Evolutionary conservation across 306 rosid genomes (phyloP).

Genomic region (Mimosa pudica): DNA sequence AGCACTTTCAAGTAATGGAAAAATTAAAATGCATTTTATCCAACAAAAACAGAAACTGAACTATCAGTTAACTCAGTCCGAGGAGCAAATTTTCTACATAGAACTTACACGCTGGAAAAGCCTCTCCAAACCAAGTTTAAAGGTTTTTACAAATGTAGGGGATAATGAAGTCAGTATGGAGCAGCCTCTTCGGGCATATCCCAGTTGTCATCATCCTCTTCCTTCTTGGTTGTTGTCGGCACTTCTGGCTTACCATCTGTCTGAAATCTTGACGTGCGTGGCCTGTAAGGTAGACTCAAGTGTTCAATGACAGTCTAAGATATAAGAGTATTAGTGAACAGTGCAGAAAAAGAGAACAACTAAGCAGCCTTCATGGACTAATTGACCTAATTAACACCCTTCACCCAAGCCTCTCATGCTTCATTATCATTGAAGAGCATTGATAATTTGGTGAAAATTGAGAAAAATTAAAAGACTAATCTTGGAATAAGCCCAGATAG

Average conservation of each 20-base stretch:
- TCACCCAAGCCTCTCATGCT: background rate
- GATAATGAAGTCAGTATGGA: constrained; percentile 42
- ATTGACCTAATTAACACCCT: background rate
- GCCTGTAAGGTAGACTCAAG: constrained; percentile 38
- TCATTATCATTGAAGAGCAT: no score
- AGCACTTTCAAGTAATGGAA: constrained; percentile 28
- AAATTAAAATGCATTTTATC: constrained; percentile 25
- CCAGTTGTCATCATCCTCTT: constrained; percentile 84
- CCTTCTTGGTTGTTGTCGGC: constrained; percentile 46
- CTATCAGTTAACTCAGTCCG: constrained; percentile 35
- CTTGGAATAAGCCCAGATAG: no score
- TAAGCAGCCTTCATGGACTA: background rate
- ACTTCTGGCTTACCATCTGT: constrained; percentile 37
- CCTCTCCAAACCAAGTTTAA: constrained; percentile 42
- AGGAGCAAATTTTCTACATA: constrained; percentile 37
- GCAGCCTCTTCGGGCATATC: constrained; percentile 63
- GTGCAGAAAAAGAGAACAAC: background rate
- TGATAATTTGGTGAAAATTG: no score
- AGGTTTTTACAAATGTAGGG: constrained; percentile 36
- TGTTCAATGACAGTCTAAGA: constrained; percentile 6
- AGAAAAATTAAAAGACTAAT: no score
- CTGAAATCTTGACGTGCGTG: constrained; percentile 4
- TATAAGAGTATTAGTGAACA: background rate
- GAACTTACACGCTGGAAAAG: constrained; percentile 43
- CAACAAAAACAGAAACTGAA: constrained; percentile 24